phyloP scores from a whole-genome alignment of 164 flowering plant genomes.

The Stephania cephalantha region DNA sequence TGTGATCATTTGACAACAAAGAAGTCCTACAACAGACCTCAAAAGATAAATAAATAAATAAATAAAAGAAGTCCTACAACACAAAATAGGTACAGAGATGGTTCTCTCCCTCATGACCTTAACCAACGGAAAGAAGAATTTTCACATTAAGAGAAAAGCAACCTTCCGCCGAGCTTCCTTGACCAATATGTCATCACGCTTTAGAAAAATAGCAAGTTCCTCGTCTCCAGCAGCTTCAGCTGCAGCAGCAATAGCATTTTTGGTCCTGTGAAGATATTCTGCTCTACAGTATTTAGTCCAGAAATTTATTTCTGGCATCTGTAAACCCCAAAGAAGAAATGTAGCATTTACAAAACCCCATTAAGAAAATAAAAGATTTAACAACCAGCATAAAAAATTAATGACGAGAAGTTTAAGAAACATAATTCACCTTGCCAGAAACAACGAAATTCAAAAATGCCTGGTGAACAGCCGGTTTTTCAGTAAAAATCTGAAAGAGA shows the following conservation, averaged over 20 bases:
- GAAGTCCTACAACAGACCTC: background rate
- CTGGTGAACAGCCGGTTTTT: slow-evolving; percentile 92
- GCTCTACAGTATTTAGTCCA: slow-evolving; percentile 96
- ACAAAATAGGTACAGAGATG: background rate
- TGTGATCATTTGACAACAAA: slow-evolving; percentile 3
- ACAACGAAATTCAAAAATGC: slow-evolving; percentile 81
- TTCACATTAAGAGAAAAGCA: slow-evolving; percentile 5
- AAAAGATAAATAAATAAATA: background rate
- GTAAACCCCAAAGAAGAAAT: slow-evolving; percentile 7
- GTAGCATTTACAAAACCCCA: background rate
- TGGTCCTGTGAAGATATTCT: slow-evolving; percentile 75
- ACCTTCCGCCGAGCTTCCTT: slow-evolving; percentile 84
- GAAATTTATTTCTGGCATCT: slow-evolving; percentile 89
- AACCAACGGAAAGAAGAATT: background rate
- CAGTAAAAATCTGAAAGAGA: slow-evolving; percentile 79
- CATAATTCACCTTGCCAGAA: slow-evolving; percentile 60
- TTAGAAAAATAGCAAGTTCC: slow-evolving; percentile 86
- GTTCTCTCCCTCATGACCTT: background rate
- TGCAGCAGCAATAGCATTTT: slow-evolving; percentile 71
- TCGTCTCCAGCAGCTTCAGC: slow-evolving; percentile 99
- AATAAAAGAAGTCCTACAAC: background rate
- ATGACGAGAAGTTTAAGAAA: background rate
- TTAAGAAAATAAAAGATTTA: background rate
- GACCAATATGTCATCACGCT: slow-evolving; percentile 78
- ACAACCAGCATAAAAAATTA: background rate